A percentile compares a stretch with the other conserved stretches of the same genome.
phyloP scores from a whole-genome alignment of 345 rosid species.

The Combretum micranthum region DNA sequence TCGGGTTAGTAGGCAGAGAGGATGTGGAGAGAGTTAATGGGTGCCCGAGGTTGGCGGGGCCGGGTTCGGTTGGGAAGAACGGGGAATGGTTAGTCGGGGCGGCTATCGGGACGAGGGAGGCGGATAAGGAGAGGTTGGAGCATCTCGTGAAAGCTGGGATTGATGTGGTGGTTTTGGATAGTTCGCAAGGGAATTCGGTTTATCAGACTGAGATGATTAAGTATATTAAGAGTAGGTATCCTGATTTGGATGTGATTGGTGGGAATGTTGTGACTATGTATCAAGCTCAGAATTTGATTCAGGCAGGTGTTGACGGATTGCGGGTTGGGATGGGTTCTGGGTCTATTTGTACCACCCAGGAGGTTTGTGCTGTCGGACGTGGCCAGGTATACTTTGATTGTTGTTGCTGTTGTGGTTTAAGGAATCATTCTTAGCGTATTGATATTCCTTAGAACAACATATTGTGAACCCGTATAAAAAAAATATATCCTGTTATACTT shows the following conservation, averaged over 20 bases:
- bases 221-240: conserved; percentile 55
- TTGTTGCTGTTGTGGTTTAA: too few species aligned
- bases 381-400: conserved; percentile 60
- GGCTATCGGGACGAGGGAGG: conserved; percentile 70
- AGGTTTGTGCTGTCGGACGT: conserved; percentile 93
- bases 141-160: conserved; percentile 64
- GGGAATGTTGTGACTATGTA: conserved; percentile 86
- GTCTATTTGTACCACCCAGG: conserved; percentile 92
- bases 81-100: conserved; percentile 96
- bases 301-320: conserved; percentile 74
- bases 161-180: conserved; percentile 69
- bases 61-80: conserved; percentile 57
- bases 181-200: conserved; percentile 89
- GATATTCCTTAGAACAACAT: too few species aligned
- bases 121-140: conserved; percentile 75
- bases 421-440: neutral
- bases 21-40: conserved; percentile 71
- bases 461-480: too few species aligned
- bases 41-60: conserved; percentile 61
- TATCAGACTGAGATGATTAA: conserved; percentile 89
- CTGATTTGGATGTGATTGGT: conserved; percentile 76
- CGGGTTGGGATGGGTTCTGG: conserved; percentile 98
- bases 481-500: too few species aligned
- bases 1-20: conserved; percentile 57
- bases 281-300: conserved; percentile 83